These are phyloP conservation scores for Lachancea fermentati DNA, from an alignment of 805 yeast genomes.

Conservation along the genomic window DNA sequence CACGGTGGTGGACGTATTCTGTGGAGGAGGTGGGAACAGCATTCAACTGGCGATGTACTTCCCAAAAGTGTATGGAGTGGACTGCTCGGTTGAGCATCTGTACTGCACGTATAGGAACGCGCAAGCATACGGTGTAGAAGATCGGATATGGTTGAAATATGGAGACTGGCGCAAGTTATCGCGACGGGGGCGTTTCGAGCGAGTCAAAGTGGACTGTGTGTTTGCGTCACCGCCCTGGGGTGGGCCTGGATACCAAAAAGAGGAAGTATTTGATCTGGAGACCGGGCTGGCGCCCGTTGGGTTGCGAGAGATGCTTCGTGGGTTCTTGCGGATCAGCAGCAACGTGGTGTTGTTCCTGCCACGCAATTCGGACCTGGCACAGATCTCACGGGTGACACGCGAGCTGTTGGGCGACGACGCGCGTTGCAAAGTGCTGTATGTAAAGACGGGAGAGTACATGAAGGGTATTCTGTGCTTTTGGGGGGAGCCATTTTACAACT, in stretches of 20 bases:
- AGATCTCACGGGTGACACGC: conserved; percentile 43
- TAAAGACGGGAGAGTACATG: conserved; percentile 36
- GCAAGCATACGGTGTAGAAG: conserved; percentile 51
- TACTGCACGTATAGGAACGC: conserved; percentile 63
- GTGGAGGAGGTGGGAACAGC: conserved; percentile 87
- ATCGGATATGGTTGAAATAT: conserved; percentile 41
- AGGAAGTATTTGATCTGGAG: conserved; percentile 42
- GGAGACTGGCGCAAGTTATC: conserved; percentile 42
- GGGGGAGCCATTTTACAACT: conserved; percentile 44
- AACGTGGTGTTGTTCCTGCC: conserved; percentile 62
- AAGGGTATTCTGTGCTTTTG: conserved; percentile 57
- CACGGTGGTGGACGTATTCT: conserved; percentile 59
- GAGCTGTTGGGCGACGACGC: conserved; percentile 41
- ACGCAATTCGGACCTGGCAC: conserved; percentile 48
- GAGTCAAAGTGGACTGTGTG: conserved; percentile 33
- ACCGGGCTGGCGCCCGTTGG: conserved; percentile 42
- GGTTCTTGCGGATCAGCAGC: conserved; percentile 36
- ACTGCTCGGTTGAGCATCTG: conserved; percentile 53
- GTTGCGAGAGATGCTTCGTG: conserved; percentile 40
- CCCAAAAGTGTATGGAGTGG: conserved; percentile 55
- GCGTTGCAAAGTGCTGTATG: conserved; percentile 42
- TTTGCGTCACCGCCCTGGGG: conserved; percentile 92
- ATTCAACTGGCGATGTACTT: conserved; percentile 66
- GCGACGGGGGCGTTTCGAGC: conserved; percentile 15
- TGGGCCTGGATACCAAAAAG: conserved; percentile 54